A percentile compares a stretch with the other conserved stretches of the same genome.
These are phyloP conservation scores for Diaporthe sp. DNA, from an alignment of 2,329 filamentous ascomycete genomes.

Conservation along the genomic window DNA sequence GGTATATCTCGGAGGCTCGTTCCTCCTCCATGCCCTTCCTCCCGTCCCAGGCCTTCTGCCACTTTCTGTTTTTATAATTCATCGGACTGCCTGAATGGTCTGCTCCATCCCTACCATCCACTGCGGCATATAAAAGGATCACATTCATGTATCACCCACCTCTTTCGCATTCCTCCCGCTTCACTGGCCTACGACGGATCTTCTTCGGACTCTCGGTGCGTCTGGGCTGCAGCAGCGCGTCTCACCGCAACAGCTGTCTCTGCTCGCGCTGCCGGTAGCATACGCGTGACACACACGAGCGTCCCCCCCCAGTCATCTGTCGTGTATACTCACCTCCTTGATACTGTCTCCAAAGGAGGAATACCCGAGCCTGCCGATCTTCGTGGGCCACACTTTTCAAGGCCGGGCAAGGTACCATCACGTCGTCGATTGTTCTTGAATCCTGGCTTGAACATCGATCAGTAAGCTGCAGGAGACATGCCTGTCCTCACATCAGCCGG, in stretches of 20 bases:
- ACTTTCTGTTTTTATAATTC: not conserved
- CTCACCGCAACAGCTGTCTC: slow-evolving; percentile 5
- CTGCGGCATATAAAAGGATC: slow-evolving; percentile 1
- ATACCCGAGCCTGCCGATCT: slow-evolving; percentile 19
- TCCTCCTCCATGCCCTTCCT: slow-evolving; percentile 14
- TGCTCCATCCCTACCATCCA: not conserved
- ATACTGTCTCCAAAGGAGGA: not conserved
- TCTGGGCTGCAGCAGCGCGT: slow-evolving; percentile 26
- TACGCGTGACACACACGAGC: slow-evolving; percentile 6
- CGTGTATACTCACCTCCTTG: not conserved
- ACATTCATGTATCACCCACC: slow-evolving; percentile 22
- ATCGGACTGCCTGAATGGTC: not conserved
- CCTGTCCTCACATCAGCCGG: slow-evolving; percentile 35
- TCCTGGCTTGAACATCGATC: not conserved
- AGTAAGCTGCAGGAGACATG: slow-evolving; percentile 35
- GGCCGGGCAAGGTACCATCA: slow-evolving; percentile 5
- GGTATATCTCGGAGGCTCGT: slow-evolving; percentile 30
- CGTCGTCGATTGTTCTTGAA: not conserved
- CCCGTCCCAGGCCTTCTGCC: slow-evolving; percentile 14
- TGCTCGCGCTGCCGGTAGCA: slow-evolving; percentile 4
- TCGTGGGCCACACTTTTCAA: slow-evolving; percentile 14
- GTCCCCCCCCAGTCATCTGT: not conserved
- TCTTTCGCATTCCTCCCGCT: slow-evolving; percentile 26
- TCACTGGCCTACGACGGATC: slow-evolving; percentile 8
- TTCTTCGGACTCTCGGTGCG: slow-evolving; percentile 25